A percentile compares a stretch with the other conserved stretches of the same genome.
These are phyloP conservation scores for Scutellaria galericulata DNA, from an alignment of 257 asterid species.

Conservation along the genomic window DNA sequence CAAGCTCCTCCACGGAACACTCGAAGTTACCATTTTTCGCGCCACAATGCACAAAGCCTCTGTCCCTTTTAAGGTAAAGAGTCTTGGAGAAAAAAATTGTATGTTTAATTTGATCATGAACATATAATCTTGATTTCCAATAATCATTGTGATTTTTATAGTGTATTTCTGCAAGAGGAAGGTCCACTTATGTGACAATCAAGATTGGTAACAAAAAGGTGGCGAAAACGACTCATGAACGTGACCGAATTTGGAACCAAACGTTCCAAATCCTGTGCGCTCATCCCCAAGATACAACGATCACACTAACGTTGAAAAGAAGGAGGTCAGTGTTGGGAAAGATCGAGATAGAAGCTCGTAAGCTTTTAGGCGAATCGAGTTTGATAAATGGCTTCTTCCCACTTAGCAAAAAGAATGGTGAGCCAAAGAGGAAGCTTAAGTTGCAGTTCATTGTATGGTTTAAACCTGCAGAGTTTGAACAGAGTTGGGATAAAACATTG, in stretches of 20 bases:
- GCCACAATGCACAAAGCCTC: constrained; percentile 58
- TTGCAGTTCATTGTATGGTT: constrained; percentile 78
- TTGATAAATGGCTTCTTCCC: constrained; percentile 77
- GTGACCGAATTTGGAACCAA: constrained; percentile 73
- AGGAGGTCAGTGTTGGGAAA: constrained; percentile 62
- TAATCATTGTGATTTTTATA: constrained; percentile 33
- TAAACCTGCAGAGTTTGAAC: constrained; percentile 67
- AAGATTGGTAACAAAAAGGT: constrained; percentile 64
- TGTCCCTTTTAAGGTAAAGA: constrained; percentile 53
- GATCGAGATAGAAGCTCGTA: constrained; percentile 49
- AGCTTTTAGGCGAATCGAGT: constrained; percentile 56
- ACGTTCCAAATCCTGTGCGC: constrained; percentile 86
- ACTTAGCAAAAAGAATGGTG: constrained; percentile 52
- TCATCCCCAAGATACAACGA: constrained; percentile 60
- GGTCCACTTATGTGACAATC: constrained; percentile 69
- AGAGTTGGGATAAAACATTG: constrained; percentile 60
- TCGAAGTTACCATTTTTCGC: constrained; percentile 81
- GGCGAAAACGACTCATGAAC: constrained; percentile 70
- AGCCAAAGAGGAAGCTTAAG: constrained; percentile 54
- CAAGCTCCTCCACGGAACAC: constrained; percentile 83
- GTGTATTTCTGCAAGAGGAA: constrained; percentile 64
- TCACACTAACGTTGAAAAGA: constrained; percentile 66
- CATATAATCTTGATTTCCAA: neutral
- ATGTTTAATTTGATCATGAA: neutral
- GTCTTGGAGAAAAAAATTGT: neutral